phyloP scores from a whole-genome alignment of 2,329 filamentous ascomycete genomes.

The Neofusicoccum ribis region DNA sequence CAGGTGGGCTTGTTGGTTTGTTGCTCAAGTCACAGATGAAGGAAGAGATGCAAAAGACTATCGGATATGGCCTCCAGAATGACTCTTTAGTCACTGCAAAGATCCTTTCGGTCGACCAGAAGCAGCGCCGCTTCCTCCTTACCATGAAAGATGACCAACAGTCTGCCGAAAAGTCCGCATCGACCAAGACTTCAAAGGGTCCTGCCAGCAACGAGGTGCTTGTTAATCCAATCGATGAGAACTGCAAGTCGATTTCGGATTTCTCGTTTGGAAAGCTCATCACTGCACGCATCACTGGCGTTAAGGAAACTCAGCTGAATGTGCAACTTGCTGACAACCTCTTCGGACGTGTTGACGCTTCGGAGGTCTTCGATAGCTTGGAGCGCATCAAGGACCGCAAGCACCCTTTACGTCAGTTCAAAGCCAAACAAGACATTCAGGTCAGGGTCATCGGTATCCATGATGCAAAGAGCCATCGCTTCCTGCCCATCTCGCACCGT shows the following conservation, averaged over 20 bases:
- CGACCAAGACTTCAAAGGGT: conserved; percentile 23
- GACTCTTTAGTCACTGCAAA: conserved; percentile 73
- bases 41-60: conserved; percentile 64
- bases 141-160: conserved; percentile 57
- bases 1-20: conserved; percentile 72
- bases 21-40: conserved; percentile 77
- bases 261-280: conserved; percentile 70
- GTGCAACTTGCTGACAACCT: conserved; percentile 84
- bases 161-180: conserved; percentile 35
- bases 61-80: conserved; percentile 76
- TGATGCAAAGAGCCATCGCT: conserved; percentile 85
- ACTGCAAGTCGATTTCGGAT: conserved; percentile 67
- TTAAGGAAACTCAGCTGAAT: conserved; percentile 91
- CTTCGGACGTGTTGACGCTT: conserved; percentile 89
- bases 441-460: conserved; percentile 85
- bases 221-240: conserved; percentile 64
- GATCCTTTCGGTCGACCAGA: conserved; percentile 70
- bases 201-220: conserved; percentile 43
- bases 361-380: conserved; percentile 86
- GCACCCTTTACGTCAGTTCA: conserved; percentile 73
- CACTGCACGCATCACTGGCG: conserved; percentile 75
- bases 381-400: conserved; percentile 83
- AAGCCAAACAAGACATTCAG: conserved; percentile 66
- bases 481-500: conserved; percentile 86
- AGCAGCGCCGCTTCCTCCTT: conserved; percentile 68